Base-by-base conservation (phyloP, 176 grass and related monocot genomes). In the maize (Zea mays) region DNA sequence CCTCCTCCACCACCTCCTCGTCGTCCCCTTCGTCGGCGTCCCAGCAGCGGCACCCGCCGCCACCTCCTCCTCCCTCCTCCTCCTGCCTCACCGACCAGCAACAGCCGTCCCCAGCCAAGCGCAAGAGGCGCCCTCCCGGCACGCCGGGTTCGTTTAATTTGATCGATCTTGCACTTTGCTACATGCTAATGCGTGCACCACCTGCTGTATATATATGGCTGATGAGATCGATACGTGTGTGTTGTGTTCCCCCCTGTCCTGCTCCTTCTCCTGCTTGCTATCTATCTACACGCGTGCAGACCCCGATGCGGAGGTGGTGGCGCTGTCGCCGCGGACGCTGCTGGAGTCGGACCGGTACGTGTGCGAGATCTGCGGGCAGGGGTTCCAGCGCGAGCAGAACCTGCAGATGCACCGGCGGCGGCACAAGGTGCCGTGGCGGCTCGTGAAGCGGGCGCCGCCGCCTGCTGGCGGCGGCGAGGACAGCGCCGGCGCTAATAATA, bases 401-500 rank as follows among this genome's bases (percentile, higher is more conserved):
- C 90, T 92, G 34, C 93, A 97, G 83, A 97, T 97, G 93, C 93
- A 97, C 87, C 90, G 89, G 41, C 89, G 93, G 44, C 87, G 93
- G 38, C 93, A 97, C 85, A 97, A 97, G 87, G 93, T 97, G 34
- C 90, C 93, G 5, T 97, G 93, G 93, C 83, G 86, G 48, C 87
- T 92, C 33, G 75, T 92, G 56, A 97, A 90, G 80, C 77, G 90
- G 4, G 62, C 84, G 12, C 33, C 87, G 20, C 49, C 57, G 14
- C 17, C 54, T 52, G 13, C 49, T 77, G 34, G 19, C 54, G 39
- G 48, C 61, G 52, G 42, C 39, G 77, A 84, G 65, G 80, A 75
- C 66, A 63, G 82, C 44, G 60, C 11, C 16, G 50, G 50, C 50
- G 50, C 50, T 7, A 56, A 56, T 1, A 51, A 7, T 1, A 19